Conservation (phyloP, 768 basidiomycete genomes). For the Cystobasidium tubakii region DNA sequence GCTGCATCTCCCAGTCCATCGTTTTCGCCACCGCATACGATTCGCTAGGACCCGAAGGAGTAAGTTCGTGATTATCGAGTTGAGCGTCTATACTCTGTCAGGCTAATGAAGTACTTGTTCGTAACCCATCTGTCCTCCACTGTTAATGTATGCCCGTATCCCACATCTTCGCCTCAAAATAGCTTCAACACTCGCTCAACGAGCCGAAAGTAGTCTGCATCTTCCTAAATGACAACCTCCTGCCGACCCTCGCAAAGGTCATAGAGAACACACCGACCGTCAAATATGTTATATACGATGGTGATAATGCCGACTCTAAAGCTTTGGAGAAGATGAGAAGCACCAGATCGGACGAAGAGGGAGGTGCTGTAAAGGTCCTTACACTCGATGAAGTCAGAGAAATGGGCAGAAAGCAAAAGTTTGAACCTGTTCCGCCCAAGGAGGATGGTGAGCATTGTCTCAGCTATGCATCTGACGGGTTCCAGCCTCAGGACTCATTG, state of each 20-base stretch:
- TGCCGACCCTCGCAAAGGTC: constrained; percentile 69
- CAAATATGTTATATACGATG: constrained; percentile 79
- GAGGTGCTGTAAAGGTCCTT: constrained; percentile 56
- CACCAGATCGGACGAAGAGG: constrained; percentile 45
- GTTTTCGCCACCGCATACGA: constrained; percentile 93
- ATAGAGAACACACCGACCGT: constrained; percentile 67
- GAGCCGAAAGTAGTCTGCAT: constrained; percentile 75
- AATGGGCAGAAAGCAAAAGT: constrained; percentile 59
- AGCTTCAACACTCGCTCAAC: constrained; percentile 82
- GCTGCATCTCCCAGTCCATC: constrained; percentile 68
- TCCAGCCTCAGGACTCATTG: too few species aligned
- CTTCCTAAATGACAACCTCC: constrained; percentile 87
- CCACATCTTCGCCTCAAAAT: constrained; percentile 49
- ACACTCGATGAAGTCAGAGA: constrained; percentile 66
- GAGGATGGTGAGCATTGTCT: constrained; percentile 23
- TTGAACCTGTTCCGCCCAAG: constrained; percentile 56
- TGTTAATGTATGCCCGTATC: not conserved
- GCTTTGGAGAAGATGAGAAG: constrained; percentile 60
- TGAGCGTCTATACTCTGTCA: too few species aligned
- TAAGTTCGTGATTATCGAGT: constrained; percentile 35
- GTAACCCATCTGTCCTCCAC: not conserved
- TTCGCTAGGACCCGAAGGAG: constrained; percentile 73
- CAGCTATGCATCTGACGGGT: too few species aligned
- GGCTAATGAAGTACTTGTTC: not conserved
- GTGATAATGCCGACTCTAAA: constrained; percentile 49